These are phyloP conservation scores for Mycena vitilis DNA, from an alignment of 768 basidiomycete species.

Conservation along the genomic window DNA sequence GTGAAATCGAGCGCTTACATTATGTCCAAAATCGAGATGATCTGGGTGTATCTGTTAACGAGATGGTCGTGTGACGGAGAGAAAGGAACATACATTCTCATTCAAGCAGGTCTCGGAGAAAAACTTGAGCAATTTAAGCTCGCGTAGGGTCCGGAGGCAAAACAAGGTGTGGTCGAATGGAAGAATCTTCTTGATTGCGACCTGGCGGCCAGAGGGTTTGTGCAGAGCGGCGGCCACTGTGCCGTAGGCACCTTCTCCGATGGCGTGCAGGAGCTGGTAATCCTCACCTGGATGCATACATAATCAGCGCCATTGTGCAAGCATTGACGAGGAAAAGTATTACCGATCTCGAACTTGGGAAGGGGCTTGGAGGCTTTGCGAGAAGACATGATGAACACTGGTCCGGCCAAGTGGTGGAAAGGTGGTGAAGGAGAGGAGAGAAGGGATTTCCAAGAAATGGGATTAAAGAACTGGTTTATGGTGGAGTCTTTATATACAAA, in stretches of 20 bases:
- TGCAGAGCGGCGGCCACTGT: constrained; percentile 92
- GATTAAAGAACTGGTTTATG: constrained; percentile 36
- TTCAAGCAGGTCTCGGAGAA: constrained; percentile 84
- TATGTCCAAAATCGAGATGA: constrained; percentile 93
- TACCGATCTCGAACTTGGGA: constrained; percentile 81
- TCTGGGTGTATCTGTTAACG: constrained; percentile 55
- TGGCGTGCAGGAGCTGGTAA: constrained; percentile 78
- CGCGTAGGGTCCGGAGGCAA: constrained; percentile 88
- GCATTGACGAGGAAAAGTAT: constrained; percentile 36
- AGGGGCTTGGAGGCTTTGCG: constrained; percentile 72
- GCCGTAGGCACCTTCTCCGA: constrained; percentile 91
- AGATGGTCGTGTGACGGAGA: constrained; percentile 22
- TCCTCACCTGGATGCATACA: constrained; percentile 62
- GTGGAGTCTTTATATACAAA: constrained; percentile 16
- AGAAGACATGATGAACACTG: constrained; percentile 61
- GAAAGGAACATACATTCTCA: constrained; percentile 69
- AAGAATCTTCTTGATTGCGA: constrained; percentile 96
- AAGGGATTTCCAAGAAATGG: constrained; percentile 45
- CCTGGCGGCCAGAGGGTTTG: constrained; percentile 81
- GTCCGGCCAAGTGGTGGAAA: constrained; percentile 54
- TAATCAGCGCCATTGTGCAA: constrained; percentile 21
- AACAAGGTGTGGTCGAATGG: constrained; percentile 96
- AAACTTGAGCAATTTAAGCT: constrained; percentile 91
- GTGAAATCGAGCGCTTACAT: constrained; percentile 43
- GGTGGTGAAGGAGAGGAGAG: constrained; percentile 39